Evolutionary conservation across 1,284 basidiomycete genomes (phyloP).

Genomic region (Microbotryomycetes sp.): DNA sequence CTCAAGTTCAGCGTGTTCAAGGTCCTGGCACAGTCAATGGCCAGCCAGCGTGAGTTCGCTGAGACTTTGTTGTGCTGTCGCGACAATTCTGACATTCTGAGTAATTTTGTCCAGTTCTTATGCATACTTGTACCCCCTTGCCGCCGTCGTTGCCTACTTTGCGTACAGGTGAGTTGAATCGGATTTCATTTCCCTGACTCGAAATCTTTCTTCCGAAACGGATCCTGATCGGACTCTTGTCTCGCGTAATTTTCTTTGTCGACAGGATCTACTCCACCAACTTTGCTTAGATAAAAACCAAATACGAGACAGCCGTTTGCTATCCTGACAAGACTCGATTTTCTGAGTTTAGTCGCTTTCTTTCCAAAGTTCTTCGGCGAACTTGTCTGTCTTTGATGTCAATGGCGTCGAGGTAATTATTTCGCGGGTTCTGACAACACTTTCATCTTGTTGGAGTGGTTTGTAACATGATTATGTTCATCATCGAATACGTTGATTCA

Average conservation of each 20-base stretch:
- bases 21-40: constrained; percentile 2
- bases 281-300: background rate
- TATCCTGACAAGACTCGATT: too few relatives aligned
- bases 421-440: too few relatives aligned
- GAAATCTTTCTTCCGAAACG: background rate
- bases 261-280: background rate
- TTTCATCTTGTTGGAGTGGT: too few relatives aligned
- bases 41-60: background rate
- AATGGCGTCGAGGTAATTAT: too few relatives aligned
- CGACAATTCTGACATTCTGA: background rate
- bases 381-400: too few relatives aligned
- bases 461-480: too few relatives aligned
- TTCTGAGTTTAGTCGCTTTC: too few relatives aligned
- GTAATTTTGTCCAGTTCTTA: constrained; percentile 45
- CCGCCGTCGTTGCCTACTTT: constrained; percentile 67
- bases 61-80: background rate
- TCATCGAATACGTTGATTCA: too few relatives aligned
- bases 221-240: too few relatives aligned
- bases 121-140: constrained; percentile 73
- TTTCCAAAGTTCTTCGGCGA: too few relatives aligned
- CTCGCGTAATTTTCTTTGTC: too few relatives aligned
- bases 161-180: constrained; percentile 50
- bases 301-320: too few relatives aligned
- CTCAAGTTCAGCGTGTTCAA: background rate
- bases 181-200: background rate